Conservation (phyloP, 2,329 filamentous ascomycete species). For the Neurospora crassa region DNA sequence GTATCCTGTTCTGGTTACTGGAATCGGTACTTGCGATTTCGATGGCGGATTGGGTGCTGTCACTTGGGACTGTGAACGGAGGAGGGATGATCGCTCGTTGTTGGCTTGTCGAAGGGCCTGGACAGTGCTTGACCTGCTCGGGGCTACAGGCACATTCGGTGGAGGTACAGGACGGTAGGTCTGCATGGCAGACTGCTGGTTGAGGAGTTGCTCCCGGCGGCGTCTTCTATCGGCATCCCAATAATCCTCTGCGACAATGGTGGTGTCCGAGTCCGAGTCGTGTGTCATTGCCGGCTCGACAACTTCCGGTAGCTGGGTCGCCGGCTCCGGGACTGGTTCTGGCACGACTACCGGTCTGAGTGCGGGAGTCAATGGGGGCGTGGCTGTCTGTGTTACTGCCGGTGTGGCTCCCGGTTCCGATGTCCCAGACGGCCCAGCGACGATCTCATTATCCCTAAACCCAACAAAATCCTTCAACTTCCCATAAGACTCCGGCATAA, state of each 20-base stretch:
- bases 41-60: neutral
- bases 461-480: neutral
- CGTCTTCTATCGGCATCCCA: neutral
- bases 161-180: neutral
- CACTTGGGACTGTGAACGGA: neutral
- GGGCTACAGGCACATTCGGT: neutral
- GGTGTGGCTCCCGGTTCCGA: neutral
- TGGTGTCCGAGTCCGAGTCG: neutral
- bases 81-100: neutral
- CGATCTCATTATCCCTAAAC: neutral
- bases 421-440: neutral
- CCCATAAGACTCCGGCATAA: neutral
- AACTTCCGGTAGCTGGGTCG: neutral
- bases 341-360: neutral
- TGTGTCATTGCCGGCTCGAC: neutral
- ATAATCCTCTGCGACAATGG: neutral
- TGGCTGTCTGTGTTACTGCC: neutral
- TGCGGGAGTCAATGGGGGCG: neutral
- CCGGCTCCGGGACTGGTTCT: neutral
- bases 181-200: neutral
- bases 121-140: neutral
- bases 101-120: neutral
- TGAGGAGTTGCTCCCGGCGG: neutral
- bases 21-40: neutral
- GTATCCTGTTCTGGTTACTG: neutral